Conservation (phyloP, 345 rosid species). For the Capsella bursapastoris region DNA sequence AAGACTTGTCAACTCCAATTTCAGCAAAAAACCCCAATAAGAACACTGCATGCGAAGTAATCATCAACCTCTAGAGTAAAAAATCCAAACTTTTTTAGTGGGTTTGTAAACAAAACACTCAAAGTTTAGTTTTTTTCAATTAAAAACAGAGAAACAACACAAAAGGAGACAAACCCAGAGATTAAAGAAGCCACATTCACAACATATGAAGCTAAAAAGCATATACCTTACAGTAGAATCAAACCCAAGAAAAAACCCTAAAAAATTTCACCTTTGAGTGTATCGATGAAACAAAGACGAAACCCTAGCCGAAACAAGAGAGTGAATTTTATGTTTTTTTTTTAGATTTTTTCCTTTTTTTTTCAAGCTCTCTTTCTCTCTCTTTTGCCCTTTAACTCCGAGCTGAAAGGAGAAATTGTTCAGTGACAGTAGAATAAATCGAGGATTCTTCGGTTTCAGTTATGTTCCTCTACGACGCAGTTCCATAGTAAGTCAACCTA, state of each 20-base stretch:
- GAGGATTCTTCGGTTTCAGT: slow-evolving; percentile 1
- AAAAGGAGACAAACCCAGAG: neutral
- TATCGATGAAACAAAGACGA: slow-evolving; percentile 5
- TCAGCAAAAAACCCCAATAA: neutral
- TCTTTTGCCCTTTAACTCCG: neutral
- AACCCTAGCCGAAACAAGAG: slow-evolving; percentile 34
- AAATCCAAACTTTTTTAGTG: neutral
- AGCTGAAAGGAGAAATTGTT: neutral
- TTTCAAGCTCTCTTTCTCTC: neutral
- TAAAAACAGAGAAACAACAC: neutral
- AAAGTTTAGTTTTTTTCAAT: too few species aligned
- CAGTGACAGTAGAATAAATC: neutral
- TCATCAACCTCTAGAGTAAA: neutral
- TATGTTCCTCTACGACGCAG: neutral
- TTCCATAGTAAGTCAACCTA: neutral
- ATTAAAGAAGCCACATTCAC: slow-evolving; percentile 34
- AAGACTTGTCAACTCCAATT: neutral
- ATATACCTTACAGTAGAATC: neutral
- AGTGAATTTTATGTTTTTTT: neutral
- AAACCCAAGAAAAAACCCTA: slow-evolving; percentile 1
- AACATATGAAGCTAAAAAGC: neutral
- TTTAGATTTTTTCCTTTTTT: neutral
- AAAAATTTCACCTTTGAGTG: slow-evolving; percentile 18
- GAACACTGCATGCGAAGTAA: slow-evolving; percentile 31
- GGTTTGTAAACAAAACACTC: neutral